These are phyloP conservation scores for Euphorbia tirucalli DNA, from an alignment of 345 rosid genomes.

Conservation along the genomic window DNA sequence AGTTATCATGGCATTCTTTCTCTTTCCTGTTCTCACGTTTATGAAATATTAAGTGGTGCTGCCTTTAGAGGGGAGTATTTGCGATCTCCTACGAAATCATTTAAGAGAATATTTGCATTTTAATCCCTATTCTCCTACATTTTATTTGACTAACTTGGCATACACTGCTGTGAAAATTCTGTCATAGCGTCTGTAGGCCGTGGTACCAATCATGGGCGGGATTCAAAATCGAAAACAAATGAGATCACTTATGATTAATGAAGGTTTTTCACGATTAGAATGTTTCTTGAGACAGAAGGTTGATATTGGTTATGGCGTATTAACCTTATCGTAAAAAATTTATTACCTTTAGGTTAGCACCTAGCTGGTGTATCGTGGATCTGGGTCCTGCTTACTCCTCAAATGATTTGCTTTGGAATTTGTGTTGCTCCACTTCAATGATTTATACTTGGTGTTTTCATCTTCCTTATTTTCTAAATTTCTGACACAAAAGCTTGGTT, in stretches of 20 bases:
- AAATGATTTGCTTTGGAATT: neutral
- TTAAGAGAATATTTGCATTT: neutral
- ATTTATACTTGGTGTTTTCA: neutral
- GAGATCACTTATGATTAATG: neutral
- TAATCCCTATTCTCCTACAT: neutral
- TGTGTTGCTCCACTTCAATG: neutral
- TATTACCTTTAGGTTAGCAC: neutral
- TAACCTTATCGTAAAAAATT: neutral
- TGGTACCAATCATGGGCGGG: neutral
- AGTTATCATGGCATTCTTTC: neutral
- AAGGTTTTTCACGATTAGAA: neutral
- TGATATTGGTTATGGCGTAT: neutral
- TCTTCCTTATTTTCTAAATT: neutral
- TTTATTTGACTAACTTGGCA: neutral
- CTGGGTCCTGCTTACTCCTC: neutral
- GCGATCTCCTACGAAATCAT: neutral
- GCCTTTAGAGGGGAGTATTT: neutral
- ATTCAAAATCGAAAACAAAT: neutral
- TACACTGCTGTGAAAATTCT: neutral
- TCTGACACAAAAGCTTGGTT: neutral
- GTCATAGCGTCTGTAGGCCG: neutral
- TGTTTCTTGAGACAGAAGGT: neutral
- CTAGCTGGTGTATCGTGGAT: neutral
- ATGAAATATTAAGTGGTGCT: neutral
- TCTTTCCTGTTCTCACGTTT: neutral